Percentiles rank a stretch among this genome's conserved stretches.
Evolutionary conservation across 305 asterid genomes (phyloP).

Genomic region (Fraxinus velutina): DNA sequence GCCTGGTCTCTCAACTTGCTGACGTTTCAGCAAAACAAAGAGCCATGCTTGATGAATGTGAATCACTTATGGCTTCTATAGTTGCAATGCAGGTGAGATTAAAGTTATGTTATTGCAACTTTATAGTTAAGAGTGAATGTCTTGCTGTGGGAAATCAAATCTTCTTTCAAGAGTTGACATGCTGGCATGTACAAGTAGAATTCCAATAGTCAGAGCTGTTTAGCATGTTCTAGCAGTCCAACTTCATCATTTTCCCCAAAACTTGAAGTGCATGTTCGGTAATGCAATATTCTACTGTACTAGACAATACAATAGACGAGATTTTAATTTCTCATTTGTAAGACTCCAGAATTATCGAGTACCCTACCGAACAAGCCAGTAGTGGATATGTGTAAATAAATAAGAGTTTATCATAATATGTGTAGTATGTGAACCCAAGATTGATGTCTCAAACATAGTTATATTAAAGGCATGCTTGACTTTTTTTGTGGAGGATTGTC

Average conservation of each 20-base stretch:
- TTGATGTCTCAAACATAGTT: not conserved
- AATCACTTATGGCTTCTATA: constrained; percentile 53
- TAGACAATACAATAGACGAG: not conserved
- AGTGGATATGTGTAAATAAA: not conserved
- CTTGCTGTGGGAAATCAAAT: not conserved
- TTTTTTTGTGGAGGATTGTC: not conserved
- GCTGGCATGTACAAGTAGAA: not conserved
- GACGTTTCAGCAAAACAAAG: constrained; percentile 68
- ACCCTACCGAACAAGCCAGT: not conserved
- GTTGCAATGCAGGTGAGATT: constrained; percentile 69
- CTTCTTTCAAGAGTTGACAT: not conserved
- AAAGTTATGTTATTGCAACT: not conserved
- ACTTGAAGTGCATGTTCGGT: not conserved
- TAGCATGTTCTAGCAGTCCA: not conserved
- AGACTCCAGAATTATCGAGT: not conserved
- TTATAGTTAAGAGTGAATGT: not conserved
- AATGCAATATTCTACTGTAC: not conserved
- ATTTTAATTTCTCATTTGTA: not conserved
- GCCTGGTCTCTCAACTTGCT: constrained; percentile 69
- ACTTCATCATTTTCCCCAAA: not conserved
- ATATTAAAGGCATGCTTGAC: not conserved
- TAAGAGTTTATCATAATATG: not conserved
- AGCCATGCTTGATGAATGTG: constrained; percentile 77
- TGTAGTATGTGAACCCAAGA: not conserved
- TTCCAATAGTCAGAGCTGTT: not conserved